These are phyloP conservation scores for Tetradesmus lagerheimii DNA, from an alignment of 139 green algal genomes.

Conservation along the genomic window DNA sequence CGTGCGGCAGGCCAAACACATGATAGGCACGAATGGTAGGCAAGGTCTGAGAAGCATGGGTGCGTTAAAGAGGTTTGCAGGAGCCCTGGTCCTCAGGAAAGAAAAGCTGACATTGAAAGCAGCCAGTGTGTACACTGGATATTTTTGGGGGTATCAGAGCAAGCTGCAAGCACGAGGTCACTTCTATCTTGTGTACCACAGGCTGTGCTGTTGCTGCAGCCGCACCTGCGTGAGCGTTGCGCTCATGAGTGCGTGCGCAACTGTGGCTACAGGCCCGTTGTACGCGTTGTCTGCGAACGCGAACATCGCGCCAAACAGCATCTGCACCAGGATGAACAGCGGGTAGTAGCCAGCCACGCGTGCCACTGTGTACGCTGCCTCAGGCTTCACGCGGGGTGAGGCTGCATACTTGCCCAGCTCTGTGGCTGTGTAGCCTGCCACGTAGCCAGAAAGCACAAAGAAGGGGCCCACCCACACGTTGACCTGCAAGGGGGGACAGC, in stretches of 20 bases:
- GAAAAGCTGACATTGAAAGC: too few relatives aligned
- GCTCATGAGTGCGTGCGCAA: slow-evolving; percentile 34
- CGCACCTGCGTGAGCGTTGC: slow-evolving; percentile 14
- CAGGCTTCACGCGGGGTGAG: slow-evolving; percentile 24
- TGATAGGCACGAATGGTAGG: too few relatives aligned
- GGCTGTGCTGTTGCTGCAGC: background rate
- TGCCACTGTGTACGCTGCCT: slow-evolving; percentile 22
- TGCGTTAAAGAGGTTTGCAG: too few relatives aligned
- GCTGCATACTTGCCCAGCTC: slow-evolving; percentile 49
- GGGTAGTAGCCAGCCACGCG: slow-evolving; percentile 46
- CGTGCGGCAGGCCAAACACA: background rate
- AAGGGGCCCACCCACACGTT: slow-evolving; percentile 52
- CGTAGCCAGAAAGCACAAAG: slow-evolving; percentile 47
- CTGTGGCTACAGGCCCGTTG: slow-evolving; percentile 35
- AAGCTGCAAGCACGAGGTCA: too few relatives aligned
- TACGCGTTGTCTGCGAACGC: slow-evolving; percentile 42
- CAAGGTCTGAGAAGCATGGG: too few relatives aligned
- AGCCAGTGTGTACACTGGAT: too few relatives aligned
- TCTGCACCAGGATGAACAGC: slow-evolving; percentile 38
- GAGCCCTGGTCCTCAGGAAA: too few relatives aligned
- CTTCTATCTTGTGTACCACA: too few relatives aligned
- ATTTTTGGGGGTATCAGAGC: too few relatives aligned
- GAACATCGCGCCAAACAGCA: slow-evolving; percentile 46
- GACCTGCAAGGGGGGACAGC: background rate
- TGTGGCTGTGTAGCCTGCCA: slow-evolving; percentile 48